These are phyloP conservation scores for Rhododendron vialii DNA, from an alignment of 148 eudicot genomes.

Conservation along the genomic window DNA sequence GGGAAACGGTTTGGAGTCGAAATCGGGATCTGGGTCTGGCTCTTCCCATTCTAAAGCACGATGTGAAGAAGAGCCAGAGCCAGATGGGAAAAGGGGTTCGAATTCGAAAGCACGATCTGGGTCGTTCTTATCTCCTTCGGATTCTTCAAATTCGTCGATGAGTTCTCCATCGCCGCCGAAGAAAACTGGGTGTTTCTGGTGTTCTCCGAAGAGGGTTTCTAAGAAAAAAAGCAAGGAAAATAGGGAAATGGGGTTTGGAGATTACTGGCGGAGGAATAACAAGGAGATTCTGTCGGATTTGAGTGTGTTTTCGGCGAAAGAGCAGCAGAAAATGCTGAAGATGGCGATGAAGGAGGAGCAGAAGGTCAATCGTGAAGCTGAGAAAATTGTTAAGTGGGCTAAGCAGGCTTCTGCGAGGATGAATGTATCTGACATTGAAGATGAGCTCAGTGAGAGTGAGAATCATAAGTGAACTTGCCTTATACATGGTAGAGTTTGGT, in stretches of 20 bases:
- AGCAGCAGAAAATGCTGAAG: constrained; percentile 54
- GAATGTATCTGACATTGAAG: constrained; percentile 52
- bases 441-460: constrained; percentile 46
- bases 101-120: constrained; percentile 24
- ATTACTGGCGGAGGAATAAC: constrained; percentile 37
- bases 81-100: constrained; percentile 18
- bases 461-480: constrained; percentile 13
- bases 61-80: background rate
- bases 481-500: background rate
- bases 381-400: constrained; percentile 81
- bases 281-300: constrained; percentile 59
- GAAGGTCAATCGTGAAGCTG: constrained; percentile 74
- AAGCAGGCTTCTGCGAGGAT: constrained; percentile 79
- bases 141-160: constrained; percentile 31
- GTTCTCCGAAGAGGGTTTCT: constrained; percentile 63
- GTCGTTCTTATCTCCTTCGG: constrained; percentile 24
- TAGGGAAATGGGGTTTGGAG: constrained; percentile 17
- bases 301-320: constrained; percentile 43
- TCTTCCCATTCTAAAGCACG: constrained; percentile 26
- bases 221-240: constrained; percentile 43
- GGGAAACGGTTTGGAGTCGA: constrained; percentile 5
- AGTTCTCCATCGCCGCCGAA: constrained; percentile 38
- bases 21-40: constrained; percentile 27
- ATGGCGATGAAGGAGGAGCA: constrained; percentile 66
- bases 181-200: constrained; percentile 71